Evolutionary conservation across 2,329 filamentous ascomycete species (phyloP).

Genomic region (Pestalotiopsis fici): DNA sequence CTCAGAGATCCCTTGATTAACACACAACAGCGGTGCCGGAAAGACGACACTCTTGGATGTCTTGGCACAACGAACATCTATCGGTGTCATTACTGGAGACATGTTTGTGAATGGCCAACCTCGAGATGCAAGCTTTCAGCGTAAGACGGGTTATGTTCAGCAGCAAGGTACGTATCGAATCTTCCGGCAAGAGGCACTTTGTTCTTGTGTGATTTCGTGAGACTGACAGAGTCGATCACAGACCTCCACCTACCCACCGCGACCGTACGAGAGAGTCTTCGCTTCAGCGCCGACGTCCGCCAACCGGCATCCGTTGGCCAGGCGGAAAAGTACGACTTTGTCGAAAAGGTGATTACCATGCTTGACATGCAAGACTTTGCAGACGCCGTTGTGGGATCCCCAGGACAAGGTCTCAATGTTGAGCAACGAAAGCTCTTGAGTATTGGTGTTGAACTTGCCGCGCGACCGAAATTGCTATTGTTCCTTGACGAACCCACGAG

Average conservation of each 20-base stretch:
- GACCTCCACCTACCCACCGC: conserved; percentile 67
- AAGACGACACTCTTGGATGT: conserved; percentile 75
- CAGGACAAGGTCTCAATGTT: conserved; percentile 58
- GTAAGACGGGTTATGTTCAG: conserved; percentile 70
- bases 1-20: background rate
- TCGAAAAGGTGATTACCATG: conserved; percentile 68
- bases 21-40: conserved; percentile 59
- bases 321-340: conserved; percentile 65
- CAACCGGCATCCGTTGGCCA: conserved; percentile 60
- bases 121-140: conserved; percentile 65
- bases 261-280: conserved; percentile 67
- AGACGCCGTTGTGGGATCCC: conserved; percentile 69
- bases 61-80: conserved; percentile 68
- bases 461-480: conserved; percentile 69
- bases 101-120: conserved; percentile 68
- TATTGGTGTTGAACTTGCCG: conserved; percentile 73
- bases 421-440: conserved; percentile 58
- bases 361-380: conserved; percentile 68
- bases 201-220: background rate
- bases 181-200: background rate
- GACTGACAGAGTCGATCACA: background rate
- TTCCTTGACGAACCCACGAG: conserved; percentile 80
- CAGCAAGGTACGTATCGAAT: conserved; percentile 45
- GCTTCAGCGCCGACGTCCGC: conserved; percentile 65
- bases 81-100: conserved; percentile 70